Evolutionary conservation across 495 filamentous ascomycete genomes (phyloP).

Genomic region (Trypethelium eluteriae): DNA sequence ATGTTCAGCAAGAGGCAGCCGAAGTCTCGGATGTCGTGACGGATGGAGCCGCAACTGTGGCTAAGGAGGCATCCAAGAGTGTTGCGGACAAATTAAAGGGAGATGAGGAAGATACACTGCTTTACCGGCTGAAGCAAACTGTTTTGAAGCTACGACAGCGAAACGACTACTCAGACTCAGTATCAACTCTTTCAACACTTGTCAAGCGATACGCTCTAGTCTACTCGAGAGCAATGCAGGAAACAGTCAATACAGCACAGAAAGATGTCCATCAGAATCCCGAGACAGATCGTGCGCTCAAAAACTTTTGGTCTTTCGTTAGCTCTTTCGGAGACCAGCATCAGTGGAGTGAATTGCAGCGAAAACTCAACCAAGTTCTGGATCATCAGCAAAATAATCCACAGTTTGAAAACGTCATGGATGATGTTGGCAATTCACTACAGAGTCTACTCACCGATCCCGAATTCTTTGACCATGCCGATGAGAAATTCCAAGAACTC

Average conservation of each 20-base stretch:
- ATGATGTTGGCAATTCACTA: constrained; percentile 59
- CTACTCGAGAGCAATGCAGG: constrained; percentile 63
- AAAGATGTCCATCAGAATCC: constrained; percentile 64
- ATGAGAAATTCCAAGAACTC: constrained; percentile 63
- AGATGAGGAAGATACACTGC: constrained; percentile 61
- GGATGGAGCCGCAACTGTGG: constrained; percentile 57
- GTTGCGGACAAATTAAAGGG: constrained; percentile 59
- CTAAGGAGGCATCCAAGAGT: constrained; percentile 57
- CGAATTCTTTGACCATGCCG: constrained; percentile 65
- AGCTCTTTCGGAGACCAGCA: constrained; percentile 66
- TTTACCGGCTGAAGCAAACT: constrained; percentile 65
- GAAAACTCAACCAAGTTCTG: constrained; percentile 59
- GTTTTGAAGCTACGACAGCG: constrained; percentile 68
- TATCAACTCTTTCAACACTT: constrained; percentile 66
- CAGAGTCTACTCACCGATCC: constrained; percentile 84
- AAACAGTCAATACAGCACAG: constrained; percentile 53
- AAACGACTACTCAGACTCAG: constrained; percentile 75
- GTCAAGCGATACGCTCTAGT: constrained; percentile 68
- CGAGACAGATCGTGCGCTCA: constrained; percentile 66
- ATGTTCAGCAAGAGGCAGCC: constrained; percentile 53
- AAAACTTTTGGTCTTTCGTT: constrained; percentile 68
- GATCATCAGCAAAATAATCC: constrained; percentile 68
- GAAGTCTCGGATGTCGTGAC: constrained; percentile 58
- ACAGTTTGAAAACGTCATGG: constrained; percentile 71
- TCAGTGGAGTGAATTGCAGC: constrained; percentile 69